Conservation (phyloP, 164 flowering plant species). For the Magnolia kwangsiensis region DNA sequence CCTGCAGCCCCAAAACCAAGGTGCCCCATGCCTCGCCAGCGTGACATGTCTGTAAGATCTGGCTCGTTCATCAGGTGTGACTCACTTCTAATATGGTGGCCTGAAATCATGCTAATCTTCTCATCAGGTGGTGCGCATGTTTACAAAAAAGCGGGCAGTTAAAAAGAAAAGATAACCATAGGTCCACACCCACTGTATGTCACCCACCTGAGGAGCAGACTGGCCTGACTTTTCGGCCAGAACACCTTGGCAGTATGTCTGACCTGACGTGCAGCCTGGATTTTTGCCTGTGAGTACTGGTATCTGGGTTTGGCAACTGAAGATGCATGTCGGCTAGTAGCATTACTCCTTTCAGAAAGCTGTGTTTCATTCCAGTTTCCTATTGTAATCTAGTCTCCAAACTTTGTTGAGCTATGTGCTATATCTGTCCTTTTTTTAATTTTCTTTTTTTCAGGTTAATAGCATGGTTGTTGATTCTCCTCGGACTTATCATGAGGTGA, state of each 20-base stretch:
- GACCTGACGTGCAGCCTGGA: neutral
- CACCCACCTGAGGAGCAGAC: neutral
- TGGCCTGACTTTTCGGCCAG: neutral
- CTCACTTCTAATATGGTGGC: neutral
- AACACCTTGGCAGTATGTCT: neutral
- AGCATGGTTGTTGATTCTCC: conserved; percentile 88
- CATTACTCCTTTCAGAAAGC: neutral
- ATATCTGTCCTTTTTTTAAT: neutral
- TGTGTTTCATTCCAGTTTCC: conserved; percentile 3
- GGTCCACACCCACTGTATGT: neutral
- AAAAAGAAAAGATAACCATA: neutral
- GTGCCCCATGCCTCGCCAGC: neutral
- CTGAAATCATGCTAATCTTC: neutral
- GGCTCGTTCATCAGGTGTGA: neutral
- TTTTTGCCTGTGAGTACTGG: neutral
- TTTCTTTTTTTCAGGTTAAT: conserved; percentile 53
- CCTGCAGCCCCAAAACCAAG: neutral
- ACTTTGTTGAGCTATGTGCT: neutral
- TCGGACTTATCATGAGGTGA: conserved; percentile 91
- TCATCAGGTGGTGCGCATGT: neutral
- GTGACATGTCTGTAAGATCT: too few species aligned
- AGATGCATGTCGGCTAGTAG: neutral
- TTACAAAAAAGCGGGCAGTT: neutral
- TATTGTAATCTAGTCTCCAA: neutral
- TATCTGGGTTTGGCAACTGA: neutral